Percentiles rank a stretch among this genome's conserved stretches.
Evolutionary conservation across 257 asterid species (phyloP).

Genomic region (Solanum clarkiae): DNA sequence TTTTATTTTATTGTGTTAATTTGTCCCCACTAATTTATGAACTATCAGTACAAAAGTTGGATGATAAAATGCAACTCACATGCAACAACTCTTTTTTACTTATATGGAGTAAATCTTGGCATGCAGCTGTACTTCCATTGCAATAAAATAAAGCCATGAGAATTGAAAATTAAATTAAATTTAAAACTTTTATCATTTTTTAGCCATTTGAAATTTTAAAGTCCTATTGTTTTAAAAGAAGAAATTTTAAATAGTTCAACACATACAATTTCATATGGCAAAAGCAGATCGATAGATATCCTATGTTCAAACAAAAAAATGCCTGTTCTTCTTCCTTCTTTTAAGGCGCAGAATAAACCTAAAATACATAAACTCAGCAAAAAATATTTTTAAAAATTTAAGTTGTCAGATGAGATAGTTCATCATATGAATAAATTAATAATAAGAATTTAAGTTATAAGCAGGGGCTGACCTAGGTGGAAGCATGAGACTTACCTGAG

Average conservation of each 20-base stretch:
- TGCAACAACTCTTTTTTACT: neutral
- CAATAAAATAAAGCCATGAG: neutral
- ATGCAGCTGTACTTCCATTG: neutral
- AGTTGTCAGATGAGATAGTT: no score
- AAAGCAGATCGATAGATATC: neutral
- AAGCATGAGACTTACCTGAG: no score
- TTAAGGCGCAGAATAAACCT: no score
- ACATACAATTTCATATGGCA: no score
- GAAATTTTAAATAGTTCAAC: neutral
- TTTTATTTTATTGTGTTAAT: neutral
- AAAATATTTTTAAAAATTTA: no score
- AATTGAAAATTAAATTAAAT: neutral
- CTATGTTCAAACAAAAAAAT: neutral
- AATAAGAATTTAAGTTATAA: no score
- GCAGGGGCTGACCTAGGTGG: no score
- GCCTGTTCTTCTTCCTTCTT: no score
- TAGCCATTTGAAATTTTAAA: neutral
- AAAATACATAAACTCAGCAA: no score
- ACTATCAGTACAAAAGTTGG: neutral
- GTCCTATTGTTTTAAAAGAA: no score
- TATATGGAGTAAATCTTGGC: neutral
- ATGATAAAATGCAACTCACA: constrained; percentile 1
- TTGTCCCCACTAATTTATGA: neutral
- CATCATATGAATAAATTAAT: no score
- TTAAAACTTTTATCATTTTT: neutral